phyloP scores from a whole-genome alignment of 768 basidiomycete species.

The Boletus fagicola region DNA sequence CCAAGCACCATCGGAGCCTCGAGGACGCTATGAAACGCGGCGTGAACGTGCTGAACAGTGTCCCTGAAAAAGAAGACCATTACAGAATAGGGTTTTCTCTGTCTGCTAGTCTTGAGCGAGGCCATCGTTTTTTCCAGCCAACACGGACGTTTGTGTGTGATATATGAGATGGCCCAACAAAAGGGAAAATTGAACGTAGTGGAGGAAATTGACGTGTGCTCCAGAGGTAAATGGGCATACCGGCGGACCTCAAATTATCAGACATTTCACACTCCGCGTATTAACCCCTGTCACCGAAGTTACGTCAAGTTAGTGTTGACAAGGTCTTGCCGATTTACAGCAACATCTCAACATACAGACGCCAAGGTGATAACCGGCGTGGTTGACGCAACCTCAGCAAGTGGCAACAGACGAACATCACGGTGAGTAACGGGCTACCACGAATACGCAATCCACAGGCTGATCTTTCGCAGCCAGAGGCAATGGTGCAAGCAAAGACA shows the following conservation, averaged over 20 bases:
- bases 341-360: no score
- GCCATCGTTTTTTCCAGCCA: conserved; percentile 20
- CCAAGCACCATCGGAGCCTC: conserved; percentile 64
- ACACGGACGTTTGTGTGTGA: not conserved
- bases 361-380: not conserved
- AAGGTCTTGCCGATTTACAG: no score
- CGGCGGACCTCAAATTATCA: conserved; percentile 11
- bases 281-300: not conserved
- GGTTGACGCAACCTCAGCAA: conserved; percentile 10
- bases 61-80: conserved; percentile 5
- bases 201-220: not conserved
- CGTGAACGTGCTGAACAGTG: conserved; percentile 1
- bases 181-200: not conserved
- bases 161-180: not conserved
- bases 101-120: conserved; percentile 30
- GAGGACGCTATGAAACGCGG: conserved; percentile 50
- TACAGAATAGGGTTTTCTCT: conserved; percentile 46
- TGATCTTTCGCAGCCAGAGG: conserved; percentile 9
- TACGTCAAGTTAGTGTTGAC: no score
- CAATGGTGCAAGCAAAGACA: conserved; percentile 7
- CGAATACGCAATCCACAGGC: not conserved
- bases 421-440: no score
- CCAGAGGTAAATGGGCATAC: not conserved
- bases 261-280: conserved; percentile 14
- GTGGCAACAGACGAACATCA: no score